Evolutionary conservation across 1,139 yeast genomes (phyloP).

Genomic region (Geotrichum phurueaensis): DNA sequence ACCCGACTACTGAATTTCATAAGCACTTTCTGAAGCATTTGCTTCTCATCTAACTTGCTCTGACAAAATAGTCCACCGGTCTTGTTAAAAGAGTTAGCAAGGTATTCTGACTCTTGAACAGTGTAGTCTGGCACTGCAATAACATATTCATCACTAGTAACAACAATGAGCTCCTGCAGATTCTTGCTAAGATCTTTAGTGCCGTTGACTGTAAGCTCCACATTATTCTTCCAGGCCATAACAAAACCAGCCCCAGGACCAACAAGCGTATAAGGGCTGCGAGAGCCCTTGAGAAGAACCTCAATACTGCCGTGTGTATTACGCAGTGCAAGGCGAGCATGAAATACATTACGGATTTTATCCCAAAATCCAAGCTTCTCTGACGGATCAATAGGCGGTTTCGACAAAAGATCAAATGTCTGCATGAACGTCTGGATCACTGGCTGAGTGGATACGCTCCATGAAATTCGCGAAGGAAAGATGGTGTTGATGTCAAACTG

Average conservation of each 20-base stretch:
- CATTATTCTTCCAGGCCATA: conserved; percentile 67
- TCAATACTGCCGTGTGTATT: conserved; percentile 49
- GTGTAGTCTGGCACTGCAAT: conserved; percentile 55
- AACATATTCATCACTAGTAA: conserved; percentile 59
- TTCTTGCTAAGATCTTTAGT: conserved; percentile 55
- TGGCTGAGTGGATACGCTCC: conserved; percentile 84
- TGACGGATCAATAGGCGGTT: conserved; percentile 79
- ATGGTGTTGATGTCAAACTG: conserved; percentile 51
- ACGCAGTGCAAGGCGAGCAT: conserved; percentile 45
- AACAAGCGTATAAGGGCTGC: conserved; percentile 65
- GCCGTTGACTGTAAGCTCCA: conserved; percentile 54
- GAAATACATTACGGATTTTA: conserved; percentile 53
- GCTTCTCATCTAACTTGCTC: conserved; percentile 27
- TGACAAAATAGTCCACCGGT: conserved; percentile 22
- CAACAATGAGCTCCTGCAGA: conserved; percentile 52
- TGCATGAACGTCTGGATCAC: conserved; percentile 76
- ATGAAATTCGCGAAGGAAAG: conserved; percentile 61
- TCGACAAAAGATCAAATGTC: conserved; percentile 76
- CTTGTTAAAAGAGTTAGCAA: conserved; percentile 22
- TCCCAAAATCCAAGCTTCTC: conserved; percentile 80
- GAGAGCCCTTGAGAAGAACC: conserved; percentile 59
- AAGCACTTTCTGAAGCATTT: conserved; percentile 39
- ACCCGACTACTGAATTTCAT: conserved; percentile 51
- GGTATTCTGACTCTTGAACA: conserved; percentile 32
- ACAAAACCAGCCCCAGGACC: conserved; percentile 75